Evolutionary conservation across 2,329 filamentous ascomycete species (phyloP), one percentile per base, ranked within the genome.

Genomic region (Curvularia verruculosa): DNA sequence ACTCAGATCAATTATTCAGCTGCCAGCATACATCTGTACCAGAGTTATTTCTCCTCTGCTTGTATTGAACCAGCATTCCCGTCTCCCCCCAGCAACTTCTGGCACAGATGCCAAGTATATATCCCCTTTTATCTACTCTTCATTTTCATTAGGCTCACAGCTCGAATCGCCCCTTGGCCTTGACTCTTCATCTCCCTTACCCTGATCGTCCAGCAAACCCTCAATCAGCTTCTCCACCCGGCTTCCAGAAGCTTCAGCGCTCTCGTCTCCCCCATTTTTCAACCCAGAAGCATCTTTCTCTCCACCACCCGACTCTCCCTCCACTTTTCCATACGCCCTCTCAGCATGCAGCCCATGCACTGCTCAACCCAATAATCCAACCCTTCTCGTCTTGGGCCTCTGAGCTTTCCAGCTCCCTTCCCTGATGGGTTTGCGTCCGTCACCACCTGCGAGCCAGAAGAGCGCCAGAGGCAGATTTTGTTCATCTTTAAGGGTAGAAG

Each of bases 401-500:
- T 55, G 57, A 12, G 36, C 54, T n/a, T 65, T 69, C 71, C 70
- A 74, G n/a, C 49, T 37, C 5, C 15, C 36, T 7, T 58, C 53
- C 1, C 61, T 65, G 0, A 67, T 49, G 1, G 65, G 48, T 8
- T 52, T 49, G 0, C 61, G 63, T 2, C 41, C 63, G 0, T 66
- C 67, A 8, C 72, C 71, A 7, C 72, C 72, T 2, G 70, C 69
- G 1, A 75, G 63, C 53, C 60, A 72, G 36, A 59, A 70, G 0
- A 74, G 47, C 0, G 36, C 58, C 15, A 56, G 37, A 3, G 68
- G 69, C 2, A 72, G 36, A 0, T 43, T 50, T 5, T 65, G 55
- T 2, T 50, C n/a, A 24, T 63, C 56, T 24, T 28, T 18, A 7
- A 58, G 19, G 2, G 24, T 36, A 8, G 40, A 49, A 26, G 53